Evolutionary conservation across 2,329 filamentous ascomycete species (phyloP).

Genomic region (Fusarium tupiense): DNA sequence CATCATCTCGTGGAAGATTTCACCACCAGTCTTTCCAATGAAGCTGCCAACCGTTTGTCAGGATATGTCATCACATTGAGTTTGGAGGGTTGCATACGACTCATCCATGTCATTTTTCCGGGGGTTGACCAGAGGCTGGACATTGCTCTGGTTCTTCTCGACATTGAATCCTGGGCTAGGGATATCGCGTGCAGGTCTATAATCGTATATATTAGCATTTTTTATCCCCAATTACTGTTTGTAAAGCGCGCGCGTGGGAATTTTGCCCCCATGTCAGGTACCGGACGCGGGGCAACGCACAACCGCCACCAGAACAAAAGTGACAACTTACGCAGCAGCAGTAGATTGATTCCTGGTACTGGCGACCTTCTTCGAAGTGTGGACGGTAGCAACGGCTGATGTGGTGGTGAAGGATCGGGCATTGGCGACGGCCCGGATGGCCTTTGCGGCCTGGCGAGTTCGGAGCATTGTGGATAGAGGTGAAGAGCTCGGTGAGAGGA

Average conservation of each 20-base stretch:
- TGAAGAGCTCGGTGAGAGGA: not conserved
- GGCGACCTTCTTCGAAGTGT: not conserved
- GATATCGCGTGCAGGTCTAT: conserved; percentile 60
- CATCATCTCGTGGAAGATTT: conserved; percentile 99
- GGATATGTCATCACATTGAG: not conserved
- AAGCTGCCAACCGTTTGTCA: conserved; percentile 68
- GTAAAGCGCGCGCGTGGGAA: not conserved
- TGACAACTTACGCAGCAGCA: not conserved
- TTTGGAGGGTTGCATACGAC: conserved; percentile 67
- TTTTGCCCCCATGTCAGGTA: not conserved
- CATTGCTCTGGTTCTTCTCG: conserved; percentile 63
- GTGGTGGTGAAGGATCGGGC: not conserved
- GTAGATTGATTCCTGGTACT: not conserved
- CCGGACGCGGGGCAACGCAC: not conserved
- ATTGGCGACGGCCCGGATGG: not conserved
- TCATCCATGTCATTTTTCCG: conserved; percentile 76
- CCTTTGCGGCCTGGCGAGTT: not conserved
- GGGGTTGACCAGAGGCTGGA: conserved; percentile 73
- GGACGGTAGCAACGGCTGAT: not conserved
- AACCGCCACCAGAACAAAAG: not conserved
- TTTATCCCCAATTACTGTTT: conserved; percentile 11
- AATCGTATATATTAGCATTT: conserved; percentile 22
- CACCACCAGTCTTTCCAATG: conserved; percentile 74
- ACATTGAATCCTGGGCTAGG: conserved; percentile 72
- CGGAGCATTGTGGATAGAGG: not conserved